A percentile compares a stretch with the other conserved stretches of the same genome.
Evolutionary conservation across 768 basidiomycete species (phyloP).

Genomic region (Termitomyces sp.): DNA sequence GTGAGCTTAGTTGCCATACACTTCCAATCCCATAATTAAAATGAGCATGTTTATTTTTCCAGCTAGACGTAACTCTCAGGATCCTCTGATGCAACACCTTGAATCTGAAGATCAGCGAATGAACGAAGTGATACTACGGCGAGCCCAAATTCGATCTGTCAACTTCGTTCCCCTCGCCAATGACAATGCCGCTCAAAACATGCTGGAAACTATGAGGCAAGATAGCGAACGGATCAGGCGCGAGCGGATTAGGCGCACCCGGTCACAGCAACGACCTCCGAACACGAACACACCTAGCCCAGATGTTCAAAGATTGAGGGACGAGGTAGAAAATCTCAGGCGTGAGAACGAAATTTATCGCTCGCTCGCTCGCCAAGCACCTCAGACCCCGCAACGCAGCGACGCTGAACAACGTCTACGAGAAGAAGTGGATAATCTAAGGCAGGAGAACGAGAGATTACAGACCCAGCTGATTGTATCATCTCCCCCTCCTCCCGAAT

Average conservation of each 20-base stretch:
- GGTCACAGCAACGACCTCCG: background rate
- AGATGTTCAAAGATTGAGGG: background rate
- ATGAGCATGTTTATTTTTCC: background rate
- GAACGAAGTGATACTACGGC: background rate
- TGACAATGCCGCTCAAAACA: constrained; percentile 2
- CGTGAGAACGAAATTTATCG: constrained; percentile 11
- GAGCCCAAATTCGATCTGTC: background rate
- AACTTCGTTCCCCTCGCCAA: background rate
- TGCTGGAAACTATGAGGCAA: constrained; percentile 9
- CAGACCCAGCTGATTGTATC: background rate
- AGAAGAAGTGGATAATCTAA: background rate
- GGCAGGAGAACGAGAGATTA: background rate
- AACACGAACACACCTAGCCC: background rate
- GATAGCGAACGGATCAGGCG: constrained; percentile 7
- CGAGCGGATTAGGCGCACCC: constrained; percentile 2
- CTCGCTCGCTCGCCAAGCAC: background rate
- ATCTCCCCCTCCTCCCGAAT: background rate
- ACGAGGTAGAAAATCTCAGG: constrained; percentile 9
- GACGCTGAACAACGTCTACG: background rate
- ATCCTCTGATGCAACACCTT: background rate
- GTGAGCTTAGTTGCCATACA: background rate
- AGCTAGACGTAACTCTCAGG: background rate
- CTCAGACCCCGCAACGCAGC: background rate
- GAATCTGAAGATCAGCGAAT: background rate
- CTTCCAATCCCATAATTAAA: background rate